Evolutionary conservation across 2,329 filamentous ascomycete species (phyloP), one percentile per base, ranked within the genome.

Genomic region (Arthrobotrys musiformis): DNA sequence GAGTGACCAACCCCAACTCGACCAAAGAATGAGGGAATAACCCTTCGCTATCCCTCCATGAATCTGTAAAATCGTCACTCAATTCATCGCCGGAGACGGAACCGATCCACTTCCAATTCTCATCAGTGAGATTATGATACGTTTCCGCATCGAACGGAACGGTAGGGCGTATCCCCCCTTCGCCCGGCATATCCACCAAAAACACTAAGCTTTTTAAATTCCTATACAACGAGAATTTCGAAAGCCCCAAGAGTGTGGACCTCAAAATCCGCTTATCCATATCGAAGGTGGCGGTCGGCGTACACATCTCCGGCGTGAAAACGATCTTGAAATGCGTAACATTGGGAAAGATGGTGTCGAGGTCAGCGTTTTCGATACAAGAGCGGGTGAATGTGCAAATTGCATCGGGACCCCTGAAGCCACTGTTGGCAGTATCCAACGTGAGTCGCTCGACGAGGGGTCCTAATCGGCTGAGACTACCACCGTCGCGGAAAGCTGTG

Each of bases 401-500:
- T 11, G 7, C 50, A 56, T 56, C 7, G 1, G 28, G 28, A 13
- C 8, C 50, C 3, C 28, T 11, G 28, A 56, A 1, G 1, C 50
- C 50, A n/a, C 28, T 33, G 13, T 56, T 19, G 4, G 50, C 50
- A 13, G 17, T 22, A 17, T 56, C 26, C n/a, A 56, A 28, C 11
- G 9, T 22, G 26, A 56, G 17, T 4, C 35, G 26, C 5, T 56
- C 15, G 50, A 35, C 28, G 11, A 11, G 26, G 0, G n/a, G 8
- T 2, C 13, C 28, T 0, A 56, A 2, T 5, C 22, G 2, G 17
- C 40, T 28, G 13, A 68, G 42, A 0, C 46, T 67, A 8, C 70
- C 70, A 5, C 46, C 56, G 15, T 37, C 2, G 17, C n/a, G 42
- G 17, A 75, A 75, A 5, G 62, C 70, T 15, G 22, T 26, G 15